A percentile compares a stretch with the other conserved stretches of the same genome.
These are phyloP conservation scores for Exsudoporus frostii DNA, from an alignment of 768 basidiomycete genomes.

Conservation along the genomic window DNA sequence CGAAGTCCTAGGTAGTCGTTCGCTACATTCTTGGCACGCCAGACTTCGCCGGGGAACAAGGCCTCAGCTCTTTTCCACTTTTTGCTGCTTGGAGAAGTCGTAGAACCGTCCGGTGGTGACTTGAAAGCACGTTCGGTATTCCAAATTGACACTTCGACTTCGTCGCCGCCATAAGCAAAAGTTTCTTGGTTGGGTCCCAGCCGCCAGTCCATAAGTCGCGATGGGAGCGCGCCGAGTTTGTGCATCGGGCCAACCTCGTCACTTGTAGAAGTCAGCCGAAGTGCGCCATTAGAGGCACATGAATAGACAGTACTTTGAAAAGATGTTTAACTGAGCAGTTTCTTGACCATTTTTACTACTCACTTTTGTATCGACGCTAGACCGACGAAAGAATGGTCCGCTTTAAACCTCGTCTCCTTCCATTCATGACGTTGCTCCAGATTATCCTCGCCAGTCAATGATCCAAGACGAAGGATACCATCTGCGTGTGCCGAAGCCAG, in stretches of 20 bases:
- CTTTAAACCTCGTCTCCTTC: constrained; percentile 60
- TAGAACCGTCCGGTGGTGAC: constrained; percentile 15
- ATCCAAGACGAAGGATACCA: constrained; percentile 49
- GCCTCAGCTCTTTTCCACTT: constrained; percentile 61
- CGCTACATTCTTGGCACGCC: constrained; percentile 85
- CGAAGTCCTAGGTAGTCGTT: constrained; percentile 75
- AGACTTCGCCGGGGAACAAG: constrained; percentile 70
- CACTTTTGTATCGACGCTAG: constrained; percentile 51
- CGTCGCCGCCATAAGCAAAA: constrained; percentile 83
- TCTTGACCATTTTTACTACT: constrained; percentile 15
- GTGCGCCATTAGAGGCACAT: constrained; percentile 74
- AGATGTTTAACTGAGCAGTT: neutral
- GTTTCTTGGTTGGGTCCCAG: constrained; percentile 48
- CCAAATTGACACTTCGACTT: constrained; percentile 84
- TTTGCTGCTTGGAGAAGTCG: constrained; percentile 14
- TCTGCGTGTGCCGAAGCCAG: constrained; percentile 62
- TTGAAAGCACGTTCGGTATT: constrained; percentile 57
- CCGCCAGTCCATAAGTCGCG: constrained; percentile 66
- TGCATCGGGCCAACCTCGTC: constrained; percentile 24
- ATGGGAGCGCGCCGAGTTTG: constrained; percentile 51
- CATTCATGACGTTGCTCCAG: constrained; percentile 47
- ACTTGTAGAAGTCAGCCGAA: constrained; percentile 45
- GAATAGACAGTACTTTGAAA: constrained; percentile 46
- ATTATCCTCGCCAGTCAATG: constrained; percentile 40
- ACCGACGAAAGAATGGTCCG: constrained; percentile 58